Evolutionary conservation across 768 basidiomycete genomes (phyloP), one percentile per base, ranked within the genome.

Genomic region (Pulveroboletus sp.): DNA sequence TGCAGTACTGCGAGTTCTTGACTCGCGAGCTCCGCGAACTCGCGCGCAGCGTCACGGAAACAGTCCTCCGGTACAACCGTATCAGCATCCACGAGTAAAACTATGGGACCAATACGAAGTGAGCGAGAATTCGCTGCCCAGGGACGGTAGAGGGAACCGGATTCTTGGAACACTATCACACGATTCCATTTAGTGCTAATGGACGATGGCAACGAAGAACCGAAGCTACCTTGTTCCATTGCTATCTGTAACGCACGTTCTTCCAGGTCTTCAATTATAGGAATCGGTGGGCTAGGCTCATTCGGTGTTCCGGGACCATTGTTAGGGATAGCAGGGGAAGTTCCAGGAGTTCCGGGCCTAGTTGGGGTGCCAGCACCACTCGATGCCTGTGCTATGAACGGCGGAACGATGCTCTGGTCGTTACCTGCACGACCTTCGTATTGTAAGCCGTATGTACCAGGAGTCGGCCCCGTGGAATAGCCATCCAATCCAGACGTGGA

Each of bases 1-100:
- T 94, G 92, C 46, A 95, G 86, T 70, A 95, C 91, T 1, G 82
- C 89, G 30, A 93, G 81, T 41, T 67, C 65, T 6, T 64, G 65
- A 6, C 65, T 36, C 39, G 91, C 84, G 0, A 87, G 89, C 67
- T 86, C 84, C 15, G 80, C 72, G 51, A 95, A 76, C 64, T 95
- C 92, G 35, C 88, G 81, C 6, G 89, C 91, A 0, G 92, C 92
- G 70, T 93, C 91, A 49, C 89, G 78, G 66, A 95, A 83, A 64
- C 90, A 94, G 64, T 94, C 93, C 74, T 85, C 87, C 5, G 90
- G 91, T 10, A 94, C 90, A 50, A 91, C 72, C 15, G 91, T 95
- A 68, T 93, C 91, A 8, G 90, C 85, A 64, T 94, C 92, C 55
- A 93, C 82, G 49, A 94, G 80, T 51, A 94, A 73, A 52, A 93